Base-by-base conservation (phyloP, 2,329 filamentous ascomycete species). In the Exophiala lecanii-corni region DNA sequence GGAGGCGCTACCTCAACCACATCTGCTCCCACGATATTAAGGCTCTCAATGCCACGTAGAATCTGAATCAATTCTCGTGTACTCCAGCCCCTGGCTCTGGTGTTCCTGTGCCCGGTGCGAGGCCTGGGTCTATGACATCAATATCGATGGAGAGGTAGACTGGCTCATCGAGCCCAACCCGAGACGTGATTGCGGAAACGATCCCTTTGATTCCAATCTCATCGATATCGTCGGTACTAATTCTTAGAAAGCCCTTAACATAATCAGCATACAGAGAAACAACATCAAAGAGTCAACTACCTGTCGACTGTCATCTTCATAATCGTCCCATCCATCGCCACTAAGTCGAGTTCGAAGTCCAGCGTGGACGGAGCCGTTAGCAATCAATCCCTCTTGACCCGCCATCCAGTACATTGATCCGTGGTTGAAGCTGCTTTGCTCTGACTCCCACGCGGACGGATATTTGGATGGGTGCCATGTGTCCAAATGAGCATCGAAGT, bases 391-490 rank as follows among this genome's bases (percentile, higher is more conserved):
- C 62, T 94, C 88, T 18, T 81, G 79, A 35, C 81, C 81, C 5
- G 88, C 88, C 54, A 91, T 76, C 83, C 86, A 89, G 72, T 94
- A 94, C 81, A 94, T 91, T 53, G 79, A 85, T 3, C 89, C 89
- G 63, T 94, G 89, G 59, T 82, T 94, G 69, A 92, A 91, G 53
- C 81, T 76, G 2, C 78, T 75, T 62, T 86, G 84, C 49, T 78
- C 74, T 13, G 39, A 37, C 5, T 70, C 63, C 89, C 89, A 94
- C 42, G 81, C 79, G n/a, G n/a, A n/a, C n/a, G n/a, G n/a, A n/a
- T n/a, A n/a, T n/a, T n/a, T n/a, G n/a, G n/a, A n/a, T n/a, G n/a
- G n/a, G n/a, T n/a, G n/a, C n/a, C n/a, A n/a, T n/a, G n/a, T n/a
- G n/a, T n/a, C n/a, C n/a, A n/a, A n/a, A n/a, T n/a, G n/a, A n/a